A percentile compares a stretch with the other conserved stretches of the same genome.
Evolutionary conservation across 768 basidiomycete genomes (phyloP).

Genomic region (Trametes coccinea): DNA sequence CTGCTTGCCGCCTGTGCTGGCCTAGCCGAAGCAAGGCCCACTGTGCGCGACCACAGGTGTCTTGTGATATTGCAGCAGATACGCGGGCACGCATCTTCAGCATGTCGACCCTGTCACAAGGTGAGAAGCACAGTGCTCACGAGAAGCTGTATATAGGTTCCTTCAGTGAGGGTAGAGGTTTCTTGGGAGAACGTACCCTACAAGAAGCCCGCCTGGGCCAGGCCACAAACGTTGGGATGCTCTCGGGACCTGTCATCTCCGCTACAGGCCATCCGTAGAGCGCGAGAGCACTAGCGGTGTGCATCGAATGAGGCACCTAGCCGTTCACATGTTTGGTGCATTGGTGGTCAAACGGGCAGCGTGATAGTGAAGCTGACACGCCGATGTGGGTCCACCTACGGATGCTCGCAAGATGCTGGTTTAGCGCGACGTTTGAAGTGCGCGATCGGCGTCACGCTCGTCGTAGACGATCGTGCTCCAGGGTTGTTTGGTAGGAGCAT

Average conservation of each 20-base stretch:
- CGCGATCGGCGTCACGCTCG: constrained; percentile 13
- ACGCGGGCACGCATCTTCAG: constrained; percentile 7
- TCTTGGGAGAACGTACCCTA: constrained; percentile 11
- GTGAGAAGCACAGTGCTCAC: neutral
- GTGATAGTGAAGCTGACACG: neutral
- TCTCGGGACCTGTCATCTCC: neutral
- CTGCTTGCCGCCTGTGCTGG: neutral
- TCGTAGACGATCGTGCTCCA: neutral
- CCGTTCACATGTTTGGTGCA: neutral
- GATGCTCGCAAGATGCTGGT: neutral
- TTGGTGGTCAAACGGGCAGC: neutral
- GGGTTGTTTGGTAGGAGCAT: constrained; percentile 5
- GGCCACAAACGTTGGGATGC: neutral
- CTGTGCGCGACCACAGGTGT: constrained; percentile 12
- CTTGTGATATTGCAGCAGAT: constrained; percentile 4
- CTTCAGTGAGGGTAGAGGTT: neutral
- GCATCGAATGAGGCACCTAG: too few relatives aligned
- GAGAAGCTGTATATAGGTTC: neutral
- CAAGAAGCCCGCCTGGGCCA: neutral
- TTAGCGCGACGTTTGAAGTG: neutral
- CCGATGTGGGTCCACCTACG: constrained; percentile 1
- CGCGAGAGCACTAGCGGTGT: neutral
- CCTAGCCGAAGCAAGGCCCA: neutral
- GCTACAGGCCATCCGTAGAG: neutral
- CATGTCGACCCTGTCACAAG: constrained; percentile 13